phyloP scores from a whole-genome alignment of 2,329 filamentous ascomycete species.

The Myriosclerotinia duriaeana region DNA sequence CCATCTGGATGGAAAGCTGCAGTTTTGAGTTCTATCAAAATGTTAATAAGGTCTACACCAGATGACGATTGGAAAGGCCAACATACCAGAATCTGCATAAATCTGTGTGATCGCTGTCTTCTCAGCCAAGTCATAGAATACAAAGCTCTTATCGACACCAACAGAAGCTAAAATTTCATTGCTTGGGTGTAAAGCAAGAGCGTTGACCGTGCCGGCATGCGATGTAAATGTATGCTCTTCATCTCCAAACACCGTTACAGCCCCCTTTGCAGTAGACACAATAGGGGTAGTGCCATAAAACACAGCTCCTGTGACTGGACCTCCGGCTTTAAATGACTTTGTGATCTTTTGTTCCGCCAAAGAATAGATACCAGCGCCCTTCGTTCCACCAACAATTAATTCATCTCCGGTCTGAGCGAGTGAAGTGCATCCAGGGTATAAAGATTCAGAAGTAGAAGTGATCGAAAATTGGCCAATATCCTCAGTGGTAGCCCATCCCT shows the following conservation, averaged over 20 bases:
- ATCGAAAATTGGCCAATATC: conserved; percentile 62
- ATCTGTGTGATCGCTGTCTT: conserved; percentile 72
- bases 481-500: conserved; percentile 79
- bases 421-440: conserved; percentile 58
- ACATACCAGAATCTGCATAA: conserved; percentile 76
- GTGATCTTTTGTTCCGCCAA: conserved; percentile 72
- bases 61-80: neutral
- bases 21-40: conserved; percentile 50
- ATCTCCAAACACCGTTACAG: conserved; percentile 74
- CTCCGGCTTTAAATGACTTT: conserved; percentile 42
- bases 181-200: conserved; percentile 77
- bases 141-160: conserved; percentile 87
- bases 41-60: neutral
- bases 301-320: conserved; percentile 56
- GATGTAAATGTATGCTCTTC: conserved; percentile 68
- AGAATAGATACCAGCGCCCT: conserved; percentile 74
- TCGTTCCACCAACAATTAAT: conserved; percentile 61
- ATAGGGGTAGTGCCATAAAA: conserved; percentile 45
- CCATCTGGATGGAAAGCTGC: conserved; percentile 94
- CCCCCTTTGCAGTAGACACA: conserved; percentile 46
- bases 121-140: conserved; percentile 76
- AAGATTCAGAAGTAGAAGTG: conserved; percentile 52
- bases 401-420: conserved; percentile 62
- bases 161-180: conserved; percentile 82
- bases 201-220: conserved; percentile 79